Evolutionary conservation across 2,329 filamentous ascomycete genomes (phyloP), one percentile per base, ranked within the genome.

Genomic region (Xylaria sp.): DNA sequence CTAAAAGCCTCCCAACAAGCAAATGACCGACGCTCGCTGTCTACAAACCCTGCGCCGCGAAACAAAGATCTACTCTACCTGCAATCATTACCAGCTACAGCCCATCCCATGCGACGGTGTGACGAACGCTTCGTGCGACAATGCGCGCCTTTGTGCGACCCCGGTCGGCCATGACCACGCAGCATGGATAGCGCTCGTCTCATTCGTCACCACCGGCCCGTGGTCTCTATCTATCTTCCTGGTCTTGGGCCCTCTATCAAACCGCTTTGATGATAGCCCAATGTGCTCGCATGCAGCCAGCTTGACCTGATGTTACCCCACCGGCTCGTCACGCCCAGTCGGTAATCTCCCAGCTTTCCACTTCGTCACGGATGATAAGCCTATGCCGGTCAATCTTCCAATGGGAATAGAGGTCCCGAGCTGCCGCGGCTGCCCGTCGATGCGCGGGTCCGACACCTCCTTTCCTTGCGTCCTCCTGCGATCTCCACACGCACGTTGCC

Each of bases 401-500:
- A 85, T 80, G 91, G 79, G 79, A 87, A 81, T 85, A 92, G 80
- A 83, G 87, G 80, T 85, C 88, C 81, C 82, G 88, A 77, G 83
- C 86, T 79, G 81, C 89, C 79, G 88, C 87, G 84, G 81, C 93
- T 77, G 85, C 94, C 85, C 92, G 82, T 66, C 82, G 81, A 78
- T 89, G 86, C 66, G 89, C 90, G 56, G 85, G 85, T 12, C 89
- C 88, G 61, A 83, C 79, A 34, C 88, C 88, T 67, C 88, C 89
- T 70, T 83, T 83, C 73, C 82, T 83, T 45, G 89, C 89, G 75
- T 91, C 88, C 48, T 86, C 82, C 51, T 84, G 82, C 36, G 85
- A 86, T 71, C 88, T 83, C 89, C 89, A 92, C 68, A 92, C 78
- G 78, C 89, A 94, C 57, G 94, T 97, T 51, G 94, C 94, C 75